Evolutionary conservation across 768 basidiomycete genomes (phyloP).

Genomic region (Rhizopogon salebrosus): DNA sequence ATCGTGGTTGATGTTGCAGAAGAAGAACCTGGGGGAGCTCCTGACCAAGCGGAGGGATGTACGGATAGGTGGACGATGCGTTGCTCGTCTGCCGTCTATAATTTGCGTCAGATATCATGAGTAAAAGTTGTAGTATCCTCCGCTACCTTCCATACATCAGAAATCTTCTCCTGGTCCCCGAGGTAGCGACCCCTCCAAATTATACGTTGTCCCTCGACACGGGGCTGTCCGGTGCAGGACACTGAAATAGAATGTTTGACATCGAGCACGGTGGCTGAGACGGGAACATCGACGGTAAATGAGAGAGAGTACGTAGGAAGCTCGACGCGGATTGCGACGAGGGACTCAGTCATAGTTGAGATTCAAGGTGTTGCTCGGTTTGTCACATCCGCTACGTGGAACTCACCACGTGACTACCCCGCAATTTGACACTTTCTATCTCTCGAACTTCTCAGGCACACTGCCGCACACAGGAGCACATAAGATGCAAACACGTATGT

Average conservation of each 20-base stretch:
- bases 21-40: slow-evolving; percentile 39
- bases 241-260: slow-evolving; percentile 63
- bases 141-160: slow-evolving; percentile 67
- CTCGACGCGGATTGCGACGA: slow-evolving; percentile 53
- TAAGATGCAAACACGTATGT: too few relatives aligned
- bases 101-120: neutral
- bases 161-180: slow-evolving; percentile 57
- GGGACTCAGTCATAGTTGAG: slow-evolving; percentile 22
- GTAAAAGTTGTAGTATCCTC: neutral
- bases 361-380: neutral
- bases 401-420: slow-evolving; percentile 19
- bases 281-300: slow-evolving; percentile 49
- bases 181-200: slow-evolving; percentile 72
- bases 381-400: slow-evolving; percentile 21
- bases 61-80: slow-evolving; percentile 72
- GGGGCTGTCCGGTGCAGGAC: slow-evolving; percentile 59
- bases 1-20: slow-evolving; percentile 10
- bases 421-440: too few relatives aligned
- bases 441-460: too few relatives aligned
- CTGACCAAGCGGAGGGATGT: slow-evolving; percentile 73
- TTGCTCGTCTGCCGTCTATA: slow-evolving; percentile 50
- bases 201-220: slow-evolving; percentile 66
- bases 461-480: too few relatives aligned
- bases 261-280: slow-evolving; percentile 47
- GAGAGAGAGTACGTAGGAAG: slow-evolving; percentile 72